phyloP scores from a whole-genome alignment of 2,329 filamentous ascomycete genomes.

The Aspergillus proliferans region DNA sequence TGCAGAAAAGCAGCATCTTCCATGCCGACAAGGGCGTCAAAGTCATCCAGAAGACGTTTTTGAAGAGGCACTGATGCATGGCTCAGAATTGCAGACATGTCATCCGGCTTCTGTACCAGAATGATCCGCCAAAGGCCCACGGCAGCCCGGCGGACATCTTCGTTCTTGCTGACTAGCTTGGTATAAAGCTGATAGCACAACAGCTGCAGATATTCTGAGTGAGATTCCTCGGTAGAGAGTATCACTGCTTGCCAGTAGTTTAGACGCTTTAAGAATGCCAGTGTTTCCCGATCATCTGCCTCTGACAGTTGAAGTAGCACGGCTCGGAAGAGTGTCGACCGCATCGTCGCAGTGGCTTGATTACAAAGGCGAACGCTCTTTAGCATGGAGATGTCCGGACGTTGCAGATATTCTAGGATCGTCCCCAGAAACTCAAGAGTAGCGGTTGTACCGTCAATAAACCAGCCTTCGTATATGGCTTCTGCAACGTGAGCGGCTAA shows the following conservation, averaged over 20 bases:
- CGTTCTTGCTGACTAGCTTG: conserved; percentile 68
- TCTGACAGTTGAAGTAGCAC: conserved; percentile 78
- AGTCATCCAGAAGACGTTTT: conserved; percentile 64
- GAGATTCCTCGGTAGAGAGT: conserved; percentile 66
- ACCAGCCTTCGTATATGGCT: conserved; percentile 93
- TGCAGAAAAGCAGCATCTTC: conserved; percentile 81
- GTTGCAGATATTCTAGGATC: conserved; percentile 80
- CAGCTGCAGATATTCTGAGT: conserved; percentile 75
- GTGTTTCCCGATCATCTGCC: conserved; percentile 63
- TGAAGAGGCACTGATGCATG: conserved; percentile 67
- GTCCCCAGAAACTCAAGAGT: conserved; percentile 81
- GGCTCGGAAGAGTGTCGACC: conserved; percentile 69
- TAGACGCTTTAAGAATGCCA: conserved; percentile 73
- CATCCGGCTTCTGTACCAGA: conserved; percentile 84
- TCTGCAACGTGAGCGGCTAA: conserved; percentile 78
- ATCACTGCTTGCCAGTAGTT: conserved; percentile 95
- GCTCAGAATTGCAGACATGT: conserved; percentile 67
- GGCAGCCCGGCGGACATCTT: conserved; percentile 64
- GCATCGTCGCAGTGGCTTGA: conserved; percentile 70
- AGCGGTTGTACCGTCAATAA: conserved; percentile 76
- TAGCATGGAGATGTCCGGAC: conserved; percentile 69
- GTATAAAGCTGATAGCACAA: conserved; percentile 91
- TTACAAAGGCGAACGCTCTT: conserved; percentile 90
- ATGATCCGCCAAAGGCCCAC: conserved; percentile 87
- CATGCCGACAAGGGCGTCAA: conserved; percentile 76